Base-by-base conservation (phyloP, 371 early-diverging fungal genomes). In the Mortierella sp. region DNA sequence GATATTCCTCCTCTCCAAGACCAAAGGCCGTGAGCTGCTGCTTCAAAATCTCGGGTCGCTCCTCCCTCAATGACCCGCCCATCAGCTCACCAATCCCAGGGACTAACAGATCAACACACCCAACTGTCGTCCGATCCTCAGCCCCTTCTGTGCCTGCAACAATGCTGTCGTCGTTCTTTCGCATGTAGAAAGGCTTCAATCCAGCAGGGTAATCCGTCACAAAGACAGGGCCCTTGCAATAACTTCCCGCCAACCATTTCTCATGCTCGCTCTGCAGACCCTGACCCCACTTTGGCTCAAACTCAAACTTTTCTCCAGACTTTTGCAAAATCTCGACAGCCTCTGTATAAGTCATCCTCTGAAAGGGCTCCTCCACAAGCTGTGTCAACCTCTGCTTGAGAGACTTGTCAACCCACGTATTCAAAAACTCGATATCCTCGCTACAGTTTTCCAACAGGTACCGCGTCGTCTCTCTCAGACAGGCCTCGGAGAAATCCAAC, bases 181-280 rank as follows among this genome's bases (percentile, higher is more conserved):
- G 90, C 99, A 98, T 98, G 80, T 98, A 98, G 80, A 98, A 98
- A 0, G 99, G 97, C 87, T 98, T 98, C 60, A 94, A 79, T 2
- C 83, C 84, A 0, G 89, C 84, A 1, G 99, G 99, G 84, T 98
- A 98, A 75, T 98, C 93, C 9, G 96, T 97, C 9, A 98, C 96
- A 91, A 97, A 98, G 3, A 97, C 96, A 0, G 99, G 98, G 28
- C 84, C 84, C 0, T 88, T 76, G 77, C 94, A 95, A 70, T 94
- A 90, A n/a, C 86, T 89, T 0, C 94, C 92, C 0, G 96, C 95
- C 48, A 98, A 88, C 88, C 92, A 97, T 68, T 94, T 92, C 83
- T 98, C 98, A 89, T 98, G 98, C 83, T 98, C 98, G 48, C 94
- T 92, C 80, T 97, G 97, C 44, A 98, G 86, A 10, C 93, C 89